phyloP scores from a whole-genome alignment of 1,284 basidiomycete species.

The Moesziomyces aphidis region DNA sequence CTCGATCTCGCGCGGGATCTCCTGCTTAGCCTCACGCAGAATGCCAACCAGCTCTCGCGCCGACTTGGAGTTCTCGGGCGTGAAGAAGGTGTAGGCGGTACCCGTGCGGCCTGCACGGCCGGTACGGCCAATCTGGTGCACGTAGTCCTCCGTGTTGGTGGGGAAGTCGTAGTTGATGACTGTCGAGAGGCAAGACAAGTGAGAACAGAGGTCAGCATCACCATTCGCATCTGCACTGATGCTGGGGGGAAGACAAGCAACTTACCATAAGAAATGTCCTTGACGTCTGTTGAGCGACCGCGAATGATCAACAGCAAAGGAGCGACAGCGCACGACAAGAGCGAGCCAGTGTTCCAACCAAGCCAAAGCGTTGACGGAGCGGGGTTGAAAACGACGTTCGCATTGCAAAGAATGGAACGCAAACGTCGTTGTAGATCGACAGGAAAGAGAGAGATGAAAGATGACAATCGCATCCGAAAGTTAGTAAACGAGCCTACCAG shows the following conservation, averaged over 20 bases:
- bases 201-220: background rate
- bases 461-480: slow-evolving; percentile 45
- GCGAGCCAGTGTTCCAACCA: slow-evolving; percentile 6
- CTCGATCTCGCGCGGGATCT: slow-evolving; percentile 86
- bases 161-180: slow-evolving; percentile 89
- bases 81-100: slow-evolving; percentile 93
- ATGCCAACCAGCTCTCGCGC: slow-evolving; percentile 92
- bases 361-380: slow-evolving; percentile 13
- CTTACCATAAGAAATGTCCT: slow-evolving; percentile 93
- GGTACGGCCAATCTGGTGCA: slow-evolving; percentile 87
- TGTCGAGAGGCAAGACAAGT: slow-evolving; percentile 14
- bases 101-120: slow-evolving; percentile 79
- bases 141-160: slow-evolving; percentile 94
- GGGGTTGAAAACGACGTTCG: slow-evolving; percentile 51
- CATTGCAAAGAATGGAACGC: slow-evolving; percentile 58
- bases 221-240: too few species aligned
- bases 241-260: slow-evolving; percentile 38
- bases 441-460: slow-evolving; percentile 13
- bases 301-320: slow-evolving; percentile 28
- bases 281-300: slow-evolving; percentile 77
- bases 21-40: slow-evolving; percentile 88
- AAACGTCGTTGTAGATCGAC: slow-evolving; percentile 43
- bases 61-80: slow-evolving; percentile 85
- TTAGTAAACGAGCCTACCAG: slow-evolving; percentile 41
- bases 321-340: background rate